Conservation (phyloP, 495 filamentous ascomycete genomes). For the Corynascus novoguineensis region DNA sequence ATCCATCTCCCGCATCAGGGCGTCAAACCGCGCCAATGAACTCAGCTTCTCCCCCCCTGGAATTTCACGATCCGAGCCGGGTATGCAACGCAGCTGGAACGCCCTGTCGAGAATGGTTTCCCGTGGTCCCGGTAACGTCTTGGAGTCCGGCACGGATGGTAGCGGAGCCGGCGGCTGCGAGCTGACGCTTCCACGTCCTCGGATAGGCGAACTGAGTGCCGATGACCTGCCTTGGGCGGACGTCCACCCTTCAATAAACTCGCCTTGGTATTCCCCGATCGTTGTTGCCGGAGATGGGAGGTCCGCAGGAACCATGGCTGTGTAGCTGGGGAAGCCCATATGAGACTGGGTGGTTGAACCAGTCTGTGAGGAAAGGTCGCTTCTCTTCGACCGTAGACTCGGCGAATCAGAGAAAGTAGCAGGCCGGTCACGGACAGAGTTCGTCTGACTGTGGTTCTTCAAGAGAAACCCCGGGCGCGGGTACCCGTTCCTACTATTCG, state of each 20-base stretch:
- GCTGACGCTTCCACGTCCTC: conserved; percentile 39
- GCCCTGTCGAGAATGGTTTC: conserved; percentile 58
- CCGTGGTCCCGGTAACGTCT: conserved; percentile 41
- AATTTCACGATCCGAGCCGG: conserved; percentile 41
- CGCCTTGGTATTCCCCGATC: conserved; percentile 47
- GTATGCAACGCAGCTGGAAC: conserved; percentile 52
- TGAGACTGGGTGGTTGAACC: conserved; percentile 41
- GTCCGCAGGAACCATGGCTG: conserved; percentile 41
- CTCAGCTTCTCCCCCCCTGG: conserved; percentile 51
- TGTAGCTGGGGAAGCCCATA: conserved; percentile 40
- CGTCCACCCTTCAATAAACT: conserved; percentile 55
- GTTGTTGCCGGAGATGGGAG: conserved; percentile 49
- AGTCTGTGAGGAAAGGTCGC: conserved; percentile 49
- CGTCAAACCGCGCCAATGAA: conserved; percentile 54
- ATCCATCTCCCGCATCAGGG: conserved; percentile 52
- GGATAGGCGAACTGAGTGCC: conserved; percentile 43
- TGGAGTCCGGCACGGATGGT: conserved; percentile 32
- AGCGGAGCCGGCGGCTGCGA: conserved; percentile 33
- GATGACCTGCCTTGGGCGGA: conserved; percentile 52
- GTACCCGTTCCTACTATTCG: conserved; percentile 30
- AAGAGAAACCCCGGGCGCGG: conserved; percentile 31
- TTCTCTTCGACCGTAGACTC: conserved; percentile 48
- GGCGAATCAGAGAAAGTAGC: conserved; percentile 44
- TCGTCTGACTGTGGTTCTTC: conserved; percentile 32
- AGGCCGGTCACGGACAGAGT: conserved; percentile 37